Percentiles rank a stretch among this genome's conserved stretches.
These are phyloP conservation scores for Megacollybia marginata DNA, from an alignment of 768 basidiomycete genomes.

Conservation along the genomic window DNA sequence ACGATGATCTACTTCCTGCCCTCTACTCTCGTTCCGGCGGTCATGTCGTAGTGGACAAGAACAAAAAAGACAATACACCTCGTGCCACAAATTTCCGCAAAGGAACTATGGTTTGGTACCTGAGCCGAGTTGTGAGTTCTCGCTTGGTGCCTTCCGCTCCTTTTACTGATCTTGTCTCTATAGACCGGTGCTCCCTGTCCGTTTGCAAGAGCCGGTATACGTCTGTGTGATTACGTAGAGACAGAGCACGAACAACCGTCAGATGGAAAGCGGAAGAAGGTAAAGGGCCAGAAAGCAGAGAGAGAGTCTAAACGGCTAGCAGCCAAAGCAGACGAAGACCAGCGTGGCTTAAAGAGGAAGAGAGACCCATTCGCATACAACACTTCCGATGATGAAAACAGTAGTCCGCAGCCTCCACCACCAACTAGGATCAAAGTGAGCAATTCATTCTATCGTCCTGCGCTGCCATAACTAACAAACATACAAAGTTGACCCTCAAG, in stretches of 20 bases:
- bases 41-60: conserved; percentile 14
- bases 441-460: too few species aligned
- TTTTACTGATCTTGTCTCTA: too few species aligned
- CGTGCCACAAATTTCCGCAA: conserved; percentile 67
- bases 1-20: conserved; percentile 70
- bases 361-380: background rate
- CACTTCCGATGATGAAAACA: background rate
- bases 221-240: conserved; percentile 60
- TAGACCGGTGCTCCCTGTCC: conserved; percentile 66
- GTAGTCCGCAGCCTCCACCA: conserved; percentile 9
- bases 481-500: too few species aligned
- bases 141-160: too few species aligned
- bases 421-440: conserved; percentile 20
- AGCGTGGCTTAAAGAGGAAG: conserved; percentile 40
- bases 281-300: conserved; percentile 8
- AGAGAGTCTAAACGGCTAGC: background rate
- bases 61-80: conserved; percentile 24
- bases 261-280: conserved; percentile 8
- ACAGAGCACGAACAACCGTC: conserved; percentile 11
- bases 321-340: conserved; percentile 18
- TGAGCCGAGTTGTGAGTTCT: conserved; percentile 42
- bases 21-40: conserved; percentile 66
- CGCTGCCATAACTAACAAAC: too few species aligned
- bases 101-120: conserved; percentile 78
- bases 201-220: conserved; percentile 66